Base-by-base conservation (phyloP, 1,284 basidiomycete species). In the Rhodotorula sp. region DNA sequence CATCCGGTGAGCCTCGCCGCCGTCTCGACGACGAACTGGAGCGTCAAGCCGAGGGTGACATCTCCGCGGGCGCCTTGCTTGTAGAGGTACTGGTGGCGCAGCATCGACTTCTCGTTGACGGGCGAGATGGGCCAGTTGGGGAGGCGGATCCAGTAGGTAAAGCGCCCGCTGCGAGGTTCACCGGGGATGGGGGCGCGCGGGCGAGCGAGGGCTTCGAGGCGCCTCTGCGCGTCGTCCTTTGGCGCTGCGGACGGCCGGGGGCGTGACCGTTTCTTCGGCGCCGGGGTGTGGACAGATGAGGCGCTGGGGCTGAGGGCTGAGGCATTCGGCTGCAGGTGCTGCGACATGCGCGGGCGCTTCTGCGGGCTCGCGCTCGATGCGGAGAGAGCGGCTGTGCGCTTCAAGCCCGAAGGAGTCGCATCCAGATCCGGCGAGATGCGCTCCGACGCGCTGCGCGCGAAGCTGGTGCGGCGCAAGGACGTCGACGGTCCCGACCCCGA, bases 111-210 rank as follows among this genome's bases (percentile, higher is more conserved):
- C 25, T 45, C 42, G 61, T 63, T 63, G 25, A 12, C 19, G 7
- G 64, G 68, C 23, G 59, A 54, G 44, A 42, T 13, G 16, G 68
- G 68, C 19, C 25, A 48, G 27, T 61, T 62, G 1, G 64, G 68
- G 2, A 70, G 64, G 7, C 64, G 63, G 48, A 66, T 48, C 45
- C 34, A 46, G 34, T 66, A 55, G 64, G 55, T 55, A 44, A 62
- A 57, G 12, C 64, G 60, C 9, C 44, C 25, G 55, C 59, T 61
- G 21, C 64, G 53, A 23, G 54, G 25, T n/a, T 14, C 42, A 12
- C 25, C 16, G 21, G 64, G 49, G 54, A 60, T 41, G n/a, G 54
- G 17, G 54, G n/a, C 63, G 1, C 63, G 63, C 13, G 53, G 54
- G 14, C 54, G 54, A 23, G 63, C 19, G 46, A 64, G 54, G 46